Base-by-base conservation (phyloP, 2,329 filamentous ascomycete genomes). In the Fusarium irregulare region DNA sequence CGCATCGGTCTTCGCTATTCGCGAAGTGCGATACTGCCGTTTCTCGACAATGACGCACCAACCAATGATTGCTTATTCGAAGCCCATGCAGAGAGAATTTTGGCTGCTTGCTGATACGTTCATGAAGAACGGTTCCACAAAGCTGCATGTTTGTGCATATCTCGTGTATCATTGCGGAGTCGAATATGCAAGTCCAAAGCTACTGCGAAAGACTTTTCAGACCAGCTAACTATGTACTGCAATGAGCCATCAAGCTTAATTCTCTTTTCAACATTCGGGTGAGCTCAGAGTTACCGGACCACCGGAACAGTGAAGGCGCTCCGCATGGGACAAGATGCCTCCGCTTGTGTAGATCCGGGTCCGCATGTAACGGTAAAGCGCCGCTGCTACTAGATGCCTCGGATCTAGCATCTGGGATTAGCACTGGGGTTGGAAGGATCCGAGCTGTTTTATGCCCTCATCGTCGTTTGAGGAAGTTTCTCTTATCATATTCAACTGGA, bases 201-300 rank as follows among this genome's bases (percentile, higher is more conserved):
- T 60, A 54, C 50, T 59, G 18, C 14, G n/a, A 41, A 71, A 73
- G 62, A 66, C 44, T 67, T 69, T 71, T 75, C 64, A 60, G 40
- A 49, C 25, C 8, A 37, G 27, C 34, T 41, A 27, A 14, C 32
- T 41, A 21, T 16, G 34, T n/a, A 37, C 16, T 51, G 9, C 14
- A 51, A 7, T 51, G 32, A 18, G 27, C 32, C 21, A 25, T 34
- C 56, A 50, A 51, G 28, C 30, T 49, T 18, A 44, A 7, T 21
- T 56, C 50, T 51, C 37, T 56, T 32, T 47, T 23, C 41, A 47
- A 48, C 25, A 40, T 18, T 42, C 32, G 21, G 32, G 32, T 42
- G 27, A 53, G 20, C 32, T 57, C 50, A 21, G 49, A 48, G 57
- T 46, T 53, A 57, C 66, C 66, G 54, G 72, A 54, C 56, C 40